Percentiles rank a stretch among this genome's conserved stretches.
phyloP scores from a whole-genome alignment of 2,329 filamentous ascomycete genomes.

The Proliferodiscus dingleyae region DNA sequence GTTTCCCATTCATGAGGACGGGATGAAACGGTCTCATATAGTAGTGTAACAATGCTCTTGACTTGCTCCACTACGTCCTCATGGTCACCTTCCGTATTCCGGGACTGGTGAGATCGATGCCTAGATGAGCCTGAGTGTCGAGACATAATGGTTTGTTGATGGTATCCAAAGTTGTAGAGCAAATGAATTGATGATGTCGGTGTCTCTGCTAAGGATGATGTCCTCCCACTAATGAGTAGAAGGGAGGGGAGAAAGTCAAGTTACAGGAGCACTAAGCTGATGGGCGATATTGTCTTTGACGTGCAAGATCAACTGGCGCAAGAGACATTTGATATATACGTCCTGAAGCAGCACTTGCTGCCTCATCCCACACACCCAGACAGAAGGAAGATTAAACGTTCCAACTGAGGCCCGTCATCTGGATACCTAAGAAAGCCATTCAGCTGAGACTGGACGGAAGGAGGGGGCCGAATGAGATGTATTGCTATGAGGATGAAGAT shows the following conservation, averaged over 20 bases:
- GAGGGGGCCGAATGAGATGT: background rate
- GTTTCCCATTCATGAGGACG: slow-evolving; percentile 27
- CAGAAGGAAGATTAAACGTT: background rate
- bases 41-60: slow-evolving; percentile 24
- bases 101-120: slow-evolving; percentile 17
- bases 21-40: slow-evolving; percentile 25
- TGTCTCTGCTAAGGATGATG: too few species aligned
- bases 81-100: slow-evolving; percentile 10
- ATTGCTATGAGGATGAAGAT: slow-evolving; percentile 2
- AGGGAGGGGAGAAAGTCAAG: background rate
- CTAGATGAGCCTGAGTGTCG: slow-evolving; percentile 23
- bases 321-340: background rate
- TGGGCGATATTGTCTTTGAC: background rate
- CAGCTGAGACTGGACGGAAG: background rate
- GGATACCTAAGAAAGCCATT: background rate
- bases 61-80: slow-evolving; percentile 27
- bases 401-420: background rate
- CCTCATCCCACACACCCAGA: background rate
- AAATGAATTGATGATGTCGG: too few species aligned
- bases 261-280: background rate
- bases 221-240: too few species aligned
- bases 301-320: background rate
- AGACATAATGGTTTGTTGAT: slow-evolving; percentile 9
- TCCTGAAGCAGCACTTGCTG: too few species aligned
- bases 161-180: background rate